Base-by-base conservation (phyloP, 176 grass and related monocot genomes). In the Coix lacrymajobi region DNA sequence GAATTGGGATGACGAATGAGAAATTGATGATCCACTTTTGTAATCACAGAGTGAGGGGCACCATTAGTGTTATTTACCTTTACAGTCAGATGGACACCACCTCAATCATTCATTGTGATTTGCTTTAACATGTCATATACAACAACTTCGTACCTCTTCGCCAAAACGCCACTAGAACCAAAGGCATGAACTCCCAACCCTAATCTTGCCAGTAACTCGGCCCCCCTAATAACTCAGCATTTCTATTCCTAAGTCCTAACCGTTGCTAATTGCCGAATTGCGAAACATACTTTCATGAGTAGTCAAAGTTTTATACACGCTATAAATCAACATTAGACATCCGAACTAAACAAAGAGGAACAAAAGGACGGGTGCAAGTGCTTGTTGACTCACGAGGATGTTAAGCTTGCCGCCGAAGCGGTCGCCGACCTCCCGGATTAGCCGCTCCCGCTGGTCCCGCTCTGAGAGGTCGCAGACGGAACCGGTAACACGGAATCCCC, bases 381-480 rank as follows among this genome's bases (percentile, higher is more conserved):
- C 2, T 61, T 66, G 45, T 15, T 17, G 16, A 67, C 69, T 67
- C 58, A 96, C 90, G 20, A 96, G 85, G 32, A 92, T 91, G 76
- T 91, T 69, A 68, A 96, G 86, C 41, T 77, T 92, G 41, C 86
- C 80, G 11, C 84, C 28, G 83, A 96, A 92, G 57, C 79, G 39
- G 34, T 79, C 52, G 6, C 66, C 76, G 34, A 89, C 86, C 0
- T 92, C 71, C 11, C 69, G 67, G 15, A 92, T n/a, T 3, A 96
- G 66, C 31, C 64, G 26, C 14, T 75, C 71, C 8, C 93, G 80
- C 63, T 92, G 90, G 22, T 92, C 75, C 41, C 66, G 52, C 56
- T 71, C 73, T 22, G 90, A 91, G 61, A 92, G 24, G 52, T 96
- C 90, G 60, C 83, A 88, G 76, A 90, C 83, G 32, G 93, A 96